Evolutionary conservation across 495 filamentous ascomycete genomes (phyloP).

Genomic region (Xylaria flabelliformis): DNA sequence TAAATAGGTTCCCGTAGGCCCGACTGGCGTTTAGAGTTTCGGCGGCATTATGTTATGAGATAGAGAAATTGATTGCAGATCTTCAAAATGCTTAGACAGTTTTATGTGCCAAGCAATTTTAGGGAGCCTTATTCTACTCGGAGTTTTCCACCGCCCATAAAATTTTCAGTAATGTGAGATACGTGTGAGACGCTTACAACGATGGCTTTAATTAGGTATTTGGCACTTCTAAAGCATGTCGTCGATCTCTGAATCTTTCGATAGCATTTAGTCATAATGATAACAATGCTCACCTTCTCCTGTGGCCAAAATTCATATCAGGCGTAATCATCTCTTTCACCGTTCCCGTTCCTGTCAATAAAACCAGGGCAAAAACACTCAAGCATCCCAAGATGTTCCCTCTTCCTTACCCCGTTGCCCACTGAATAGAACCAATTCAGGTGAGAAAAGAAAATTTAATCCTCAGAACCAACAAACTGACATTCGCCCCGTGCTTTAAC

Average conservation of each 20-base stretch:
- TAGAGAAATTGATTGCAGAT: slow-evolving; percentile 17
- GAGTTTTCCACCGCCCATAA: neutral
- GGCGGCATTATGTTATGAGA: neutral
- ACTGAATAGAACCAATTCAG: neutral
- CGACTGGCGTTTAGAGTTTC: slow-evolving; percentile 14
- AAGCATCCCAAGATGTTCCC: neutral
- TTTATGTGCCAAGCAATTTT: neutral
- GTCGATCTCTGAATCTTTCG: neutral
- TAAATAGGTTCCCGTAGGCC: slow-evolving; percentile 25
- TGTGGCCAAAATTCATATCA: neutral
- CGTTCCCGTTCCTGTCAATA: neutral
- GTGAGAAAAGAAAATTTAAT: neutral
- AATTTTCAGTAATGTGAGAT: neutral
- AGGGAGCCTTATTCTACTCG: neutral
- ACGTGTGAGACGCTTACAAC: neutral
- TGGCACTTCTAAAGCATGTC: neutral
- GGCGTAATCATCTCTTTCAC: neutral
- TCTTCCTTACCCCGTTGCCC: neutral
- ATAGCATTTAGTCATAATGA: slow-evolving; percentile 3
- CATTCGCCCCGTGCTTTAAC: neutral
- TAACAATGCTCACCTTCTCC: neutral
- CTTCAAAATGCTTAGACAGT: neutral
- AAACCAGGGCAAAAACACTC: neutral
- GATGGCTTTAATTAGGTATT: neutral
- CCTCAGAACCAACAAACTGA: neutral